Conservation (phyloP, 257 asterid species). For the Misopates orontium region DNA sequence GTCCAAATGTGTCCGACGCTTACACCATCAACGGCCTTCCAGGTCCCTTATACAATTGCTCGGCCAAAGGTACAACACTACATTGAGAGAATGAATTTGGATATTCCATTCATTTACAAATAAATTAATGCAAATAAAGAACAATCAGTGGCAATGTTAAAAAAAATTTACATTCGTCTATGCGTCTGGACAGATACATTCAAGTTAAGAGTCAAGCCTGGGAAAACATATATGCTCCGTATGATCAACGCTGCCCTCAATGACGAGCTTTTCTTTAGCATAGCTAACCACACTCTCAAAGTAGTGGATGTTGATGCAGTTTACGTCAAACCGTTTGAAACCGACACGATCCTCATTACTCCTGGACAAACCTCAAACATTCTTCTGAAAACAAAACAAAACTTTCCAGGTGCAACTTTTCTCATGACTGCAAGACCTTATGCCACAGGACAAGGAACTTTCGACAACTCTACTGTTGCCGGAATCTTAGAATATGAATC, state of each 20-base stretch:
- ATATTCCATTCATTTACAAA: neutral
- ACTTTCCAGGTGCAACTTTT: slow-evolving; percentile 44
- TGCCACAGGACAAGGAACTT: slow-evolving; percentile 53
- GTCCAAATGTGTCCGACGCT: slow-evolving; percentile 65
- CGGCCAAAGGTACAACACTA: slow-evolving; percentile 46
- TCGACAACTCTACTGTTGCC: slow-evolving; percentile 57
- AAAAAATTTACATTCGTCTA: too few species aligned
- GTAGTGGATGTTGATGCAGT: slow-evolving; percentile 53
- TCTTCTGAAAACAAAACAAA: slow-evolving; percentile 44
- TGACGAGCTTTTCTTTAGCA: slow-evolving; percentile 57
- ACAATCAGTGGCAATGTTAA: neutral
- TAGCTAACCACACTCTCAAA: slow-evolving; percentile 54
- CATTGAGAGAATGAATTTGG: neutral
- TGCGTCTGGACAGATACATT: slow-evolving; percentile 42
- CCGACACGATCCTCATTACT: slow-evolving; percentile 43
- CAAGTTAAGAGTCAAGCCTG: slow-evolving; percentile 51
- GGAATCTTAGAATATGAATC: slow-evolving; percentile 51
- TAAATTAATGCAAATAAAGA: too few species aligned
- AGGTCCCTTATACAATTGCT: slow-evolving; percentile 58
- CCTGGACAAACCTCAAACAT: slow-evolving; percentile 66
- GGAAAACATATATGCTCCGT: slow-evolving; percentile 65
- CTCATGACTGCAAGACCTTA: slow-evolving; percentile 58
- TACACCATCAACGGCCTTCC: slow-evolving; percentile 68
- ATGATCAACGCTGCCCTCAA: slow-evolving; percentile 67
- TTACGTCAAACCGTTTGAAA: slow-evolving; percentile 52